Evolutionary conservation across 1,284 basidiomycete genomes (phyloP).

Genomic region (Entoloma clypeatum): DNA sequence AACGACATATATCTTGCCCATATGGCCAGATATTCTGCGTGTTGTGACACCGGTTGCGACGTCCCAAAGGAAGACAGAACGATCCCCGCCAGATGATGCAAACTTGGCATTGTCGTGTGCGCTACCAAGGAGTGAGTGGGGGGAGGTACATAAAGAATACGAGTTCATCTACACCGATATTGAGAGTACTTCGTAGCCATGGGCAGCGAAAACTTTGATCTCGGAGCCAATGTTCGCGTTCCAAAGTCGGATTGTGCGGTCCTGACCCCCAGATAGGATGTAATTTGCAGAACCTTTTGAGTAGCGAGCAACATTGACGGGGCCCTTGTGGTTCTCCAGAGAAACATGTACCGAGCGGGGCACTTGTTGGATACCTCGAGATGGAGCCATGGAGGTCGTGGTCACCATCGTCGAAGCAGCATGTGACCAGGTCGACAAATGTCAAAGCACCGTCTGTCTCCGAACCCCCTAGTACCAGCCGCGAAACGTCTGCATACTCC

Average conservation of each 20-base stretch:
- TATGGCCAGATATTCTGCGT: conserved; percentile 81
- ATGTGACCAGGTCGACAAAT: conserved; percentile 27
- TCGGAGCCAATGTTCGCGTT: conserved; percentile 82
- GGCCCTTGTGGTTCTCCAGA: conserved; percentile 67
- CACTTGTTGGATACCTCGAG: conserved; percentile 55
- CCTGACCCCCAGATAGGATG: conserved; percentile 86
- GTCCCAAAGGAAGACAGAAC: conserved; percentile 93
- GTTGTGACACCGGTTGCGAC: conserved; percentile 83
- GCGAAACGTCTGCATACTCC: conserved; percentile 51
- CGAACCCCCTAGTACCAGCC: conserved; percentile 46
- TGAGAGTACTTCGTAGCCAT: conserved; percentile 92
- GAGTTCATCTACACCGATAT: conserved; percentile 85
- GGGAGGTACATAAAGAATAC: conserved; percentile 26
- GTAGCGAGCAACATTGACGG: conserved; percentile 82
- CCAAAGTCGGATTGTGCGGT: conserved; percentile 88
- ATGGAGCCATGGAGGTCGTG: conserved; percentile 51
- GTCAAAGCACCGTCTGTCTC: conserved; percentile 54
- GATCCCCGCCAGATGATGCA: conserved; percentile 91
- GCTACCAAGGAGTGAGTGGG: conserved; percentile 36
- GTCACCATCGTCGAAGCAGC: conserved; percentile 4
- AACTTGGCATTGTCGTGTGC: conserved; percentile 92
- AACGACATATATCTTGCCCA: conserved; percentile 87
- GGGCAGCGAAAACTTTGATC: conserved; percentile 87
- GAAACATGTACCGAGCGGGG: conserved; percentile 60
- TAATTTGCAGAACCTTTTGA: conserved; percentile 86